Evolutionary conservation across 306 rosid species (phyloP), one percentile per base, ranked within the genome.

Genomic region (Quercus rubra): DNA sequence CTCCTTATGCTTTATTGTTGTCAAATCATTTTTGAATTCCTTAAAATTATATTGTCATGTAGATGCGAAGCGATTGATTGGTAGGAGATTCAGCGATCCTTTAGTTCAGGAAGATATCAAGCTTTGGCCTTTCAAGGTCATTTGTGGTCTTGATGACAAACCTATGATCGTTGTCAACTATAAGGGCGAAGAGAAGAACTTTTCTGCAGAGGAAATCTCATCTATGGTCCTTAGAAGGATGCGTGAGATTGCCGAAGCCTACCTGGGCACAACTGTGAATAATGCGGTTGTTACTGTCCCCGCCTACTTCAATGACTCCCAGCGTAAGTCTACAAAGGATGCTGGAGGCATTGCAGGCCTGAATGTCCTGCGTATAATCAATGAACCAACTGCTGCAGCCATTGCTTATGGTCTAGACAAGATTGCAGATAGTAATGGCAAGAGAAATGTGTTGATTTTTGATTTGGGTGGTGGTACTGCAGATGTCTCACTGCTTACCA

Each of bases 311-410:
- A 67, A 9, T 8, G 14, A 23, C 18, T 63, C 2, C 2, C 87
- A 86, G 9, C 78, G 84, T 1, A 10, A 55, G 51, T 78, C 86
- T 5, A 86, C 87, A 0, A 81, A 30, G 35, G 79, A 73, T 13
- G 21, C 63, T 0, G 87, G 82, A 5, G 7, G 0, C 1, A 35
- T 10, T 5, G 80, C 58, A 0, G 58, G 75, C 5, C 57, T 77
- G 1, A 38, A 68, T 5, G 80, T 68, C 43, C 6, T 68, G 57
- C 58, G 75, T 5, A 69, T 77, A 20, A 68, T 77, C 27, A 69
- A 68, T 30, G 74, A 77, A 14, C 74, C 80, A 10, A 77, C 58
- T 4, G 76, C 70, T 1, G 70, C 76, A 25, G 76, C 81, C 1
- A 78, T 78, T 38, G 75, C 70, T 35, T 78, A 78, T 6, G 76